A percentile compares a stretch with the other conserved stretches of the same genome.
Evolutionary conservation across 495 filamentous ascomycete genomes (phyloP).

Genomic region (Hypoxylon fragiforme): DNA sequence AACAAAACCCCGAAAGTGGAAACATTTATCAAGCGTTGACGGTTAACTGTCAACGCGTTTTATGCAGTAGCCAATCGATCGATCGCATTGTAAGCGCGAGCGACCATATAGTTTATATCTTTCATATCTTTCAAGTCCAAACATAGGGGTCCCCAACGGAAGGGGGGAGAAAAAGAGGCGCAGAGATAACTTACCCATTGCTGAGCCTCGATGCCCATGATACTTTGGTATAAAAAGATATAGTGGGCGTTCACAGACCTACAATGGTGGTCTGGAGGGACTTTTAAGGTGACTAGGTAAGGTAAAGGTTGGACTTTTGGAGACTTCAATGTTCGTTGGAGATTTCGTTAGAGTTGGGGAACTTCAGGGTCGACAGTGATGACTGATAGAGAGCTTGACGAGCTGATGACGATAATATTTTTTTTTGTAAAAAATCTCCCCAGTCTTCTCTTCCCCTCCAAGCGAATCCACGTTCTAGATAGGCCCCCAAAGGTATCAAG

Average conservation of each 20-base stretch:
- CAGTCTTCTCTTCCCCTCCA: constrained; percentile 22
- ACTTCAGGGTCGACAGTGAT: constrained; percentile 6
- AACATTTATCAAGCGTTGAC: constrained; percentile 18
- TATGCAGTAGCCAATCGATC: neutral
- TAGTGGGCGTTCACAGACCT: constrained; percentile 16
- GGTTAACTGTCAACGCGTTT: neutral
- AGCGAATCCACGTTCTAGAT: constrained; percentile 1
- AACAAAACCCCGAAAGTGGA: constrained; percentile 28
- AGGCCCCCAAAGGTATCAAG: neutral
- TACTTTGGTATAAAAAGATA: constrained; percentile 19
- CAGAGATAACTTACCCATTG: constrained; percentile 38
- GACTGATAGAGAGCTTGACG: constrained; percentile 1
- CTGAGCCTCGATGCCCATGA: constrained; percentile 39
- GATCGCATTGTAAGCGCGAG: neutral
- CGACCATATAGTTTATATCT: neutral
- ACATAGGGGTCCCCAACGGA: too few relatives aligned
- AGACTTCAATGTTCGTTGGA: too few relatives aligned
- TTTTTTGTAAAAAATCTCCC: constrained; percentile 11
- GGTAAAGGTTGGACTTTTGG: too few relatives aligned
- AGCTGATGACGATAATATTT: constrained; percentile 16
- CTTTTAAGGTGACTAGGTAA: too few relatives aligned
- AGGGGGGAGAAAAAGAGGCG: neutral
- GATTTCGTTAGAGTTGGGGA: too few relatives aligned
- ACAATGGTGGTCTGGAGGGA: constrained; percentile 11
- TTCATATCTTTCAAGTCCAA: too few relatives aligned